Conservation (phyloP, 768 basidiomycete genomes). For the Neoboletus magnificus region DNA sequence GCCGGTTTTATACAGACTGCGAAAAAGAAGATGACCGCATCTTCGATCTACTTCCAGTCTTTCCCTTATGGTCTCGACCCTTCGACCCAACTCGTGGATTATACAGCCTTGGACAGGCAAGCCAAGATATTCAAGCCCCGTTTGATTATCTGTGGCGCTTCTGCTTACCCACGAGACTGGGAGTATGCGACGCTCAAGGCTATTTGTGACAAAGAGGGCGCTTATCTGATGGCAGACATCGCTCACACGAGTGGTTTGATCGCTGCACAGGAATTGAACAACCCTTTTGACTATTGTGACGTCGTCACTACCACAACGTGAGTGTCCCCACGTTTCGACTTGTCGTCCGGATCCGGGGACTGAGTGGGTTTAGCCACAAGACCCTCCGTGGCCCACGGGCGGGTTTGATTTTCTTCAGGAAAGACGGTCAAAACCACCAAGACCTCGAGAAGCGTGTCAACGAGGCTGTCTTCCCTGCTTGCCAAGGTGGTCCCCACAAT, state of each 20-base stretch:
- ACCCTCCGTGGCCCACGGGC: constrained; percentile 98
- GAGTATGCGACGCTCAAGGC: constrained; percentile 83
- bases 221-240: constrained; percentile 94
- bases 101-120: constrained; percentile 71
- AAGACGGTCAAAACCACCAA: constrained; percentile 72
- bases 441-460: constrained; percentile 98
- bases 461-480: constrained; percentile 98
- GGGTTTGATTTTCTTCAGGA: constrained; percentile 97
- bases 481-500: constrained; percentile 99
- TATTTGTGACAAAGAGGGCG: constrained; percentile 82
- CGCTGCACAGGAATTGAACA: constrained; percentile 85
- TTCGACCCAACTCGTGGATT: constrained; percentile 86
- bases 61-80: constrained; percentile 88
- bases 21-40: constrained; percentile 99
- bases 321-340: constrained; percentile 24
- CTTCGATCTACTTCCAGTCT: constrained; percentile 99
- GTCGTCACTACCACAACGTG: constrained; percentile 97
- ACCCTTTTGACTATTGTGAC: constrained; percentile 94
- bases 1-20: constrained; percentile 58
- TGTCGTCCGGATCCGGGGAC: not conserved
- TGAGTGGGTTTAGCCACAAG: constrained; percentile 66
- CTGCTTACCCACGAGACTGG: constrained; percentile 98
- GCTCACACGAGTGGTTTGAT: constrained; percentile 96
- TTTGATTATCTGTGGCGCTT: constrained; percentile 95
- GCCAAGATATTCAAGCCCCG: constrained; percentile 95